phyloP scores from a whole-genome alignment of 208 protist species.

The Plasmodiophora brassicae region DNA sequence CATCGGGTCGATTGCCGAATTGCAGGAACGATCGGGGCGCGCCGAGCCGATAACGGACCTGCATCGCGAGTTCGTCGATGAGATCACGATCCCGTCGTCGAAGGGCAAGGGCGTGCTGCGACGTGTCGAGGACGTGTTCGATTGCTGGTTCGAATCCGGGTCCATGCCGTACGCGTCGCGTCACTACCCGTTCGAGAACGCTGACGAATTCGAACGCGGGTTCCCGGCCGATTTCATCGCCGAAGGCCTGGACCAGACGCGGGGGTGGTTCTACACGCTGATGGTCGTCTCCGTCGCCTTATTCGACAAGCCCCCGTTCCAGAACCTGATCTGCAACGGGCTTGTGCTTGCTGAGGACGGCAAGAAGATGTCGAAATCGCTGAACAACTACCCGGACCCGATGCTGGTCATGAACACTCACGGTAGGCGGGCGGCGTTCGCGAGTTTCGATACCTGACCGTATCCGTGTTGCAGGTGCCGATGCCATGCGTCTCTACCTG shows the following conservation, averaged over 20 bases:
- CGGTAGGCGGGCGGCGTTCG: conserved; percentile 93
- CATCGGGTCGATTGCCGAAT: conserved; percentile 89
- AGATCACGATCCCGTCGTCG: conserved; percentile 94
- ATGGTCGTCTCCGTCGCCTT: conserved; percentile 95
- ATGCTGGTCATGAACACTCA: conserved; percentile 82
- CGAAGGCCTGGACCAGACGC: conserved; percentile 68
- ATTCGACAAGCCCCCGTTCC: conserved; percentile 93
- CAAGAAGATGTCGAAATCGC: conserved; percentile 99
- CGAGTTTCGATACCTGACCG: not conserved
- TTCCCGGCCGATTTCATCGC: conserved; percentile 99
- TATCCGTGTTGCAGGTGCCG: conserved; percentile 32
- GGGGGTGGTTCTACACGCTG: conserved; percentile 99
- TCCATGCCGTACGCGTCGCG: conserved; percentile 97
- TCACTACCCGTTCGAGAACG: conserved; percentile 99
- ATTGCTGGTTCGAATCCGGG: conserved; percentile 99
- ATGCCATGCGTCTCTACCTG: conserved; percentile 84
- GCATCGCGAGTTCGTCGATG: conserved; percentile 91
- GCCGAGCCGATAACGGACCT: conserved; percentile 78
- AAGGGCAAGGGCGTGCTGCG: conserved; percentile 65
- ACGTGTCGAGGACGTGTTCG: conserved; percentile 86
- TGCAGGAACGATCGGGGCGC: conserved; percentile 71
- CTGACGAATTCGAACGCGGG: conserved; percentile 66
- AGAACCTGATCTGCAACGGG: conserved; percentile 98
- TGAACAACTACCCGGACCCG: conserved; percentile 99
- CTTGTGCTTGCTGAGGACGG: conserved; percentile 90